A percentile compares a stretch with the other conserved stretches of the same genome.
Evolutionary conservation across 139 green algal genomes (phyloP).

Genomic region (Chlamydomonas sphaeroides): DNA sequence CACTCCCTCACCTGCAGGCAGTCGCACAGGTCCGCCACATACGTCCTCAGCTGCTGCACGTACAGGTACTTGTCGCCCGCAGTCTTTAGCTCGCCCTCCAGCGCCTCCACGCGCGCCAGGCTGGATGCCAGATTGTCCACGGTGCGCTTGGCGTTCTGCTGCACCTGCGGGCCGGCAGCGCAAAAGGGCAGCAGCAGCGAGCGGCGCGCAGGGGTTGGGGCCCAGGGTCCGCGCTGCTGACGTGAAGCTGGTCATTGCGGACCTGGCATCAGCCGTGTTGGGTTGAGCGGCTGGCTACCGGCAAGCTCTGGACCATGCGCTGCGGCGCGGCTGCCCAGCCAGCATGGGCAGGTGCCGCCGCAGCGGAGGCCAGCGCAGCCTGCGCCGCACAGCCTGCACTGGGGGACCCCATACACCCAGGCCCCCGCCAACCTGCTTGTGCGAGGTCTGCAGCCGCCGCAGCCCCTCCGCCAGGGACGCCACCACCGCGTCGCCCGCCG

Average conservation of each 20-base stretch:
- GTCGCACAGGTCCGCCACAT: slow-evolving; percentile 87
- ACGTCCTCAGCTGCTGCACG: slow-evolving; percentile 79
- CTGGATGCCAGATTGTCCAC: slow-evolving; percentile 37
- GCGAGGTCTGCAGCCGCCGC: slow-evolving; percentile 50
- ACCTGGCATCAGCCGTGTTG: no score
- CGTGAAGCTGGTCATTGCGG: no score
- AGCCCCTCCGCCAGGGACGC: slow-evolving; percentile 62
- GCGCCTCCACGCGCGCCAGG: slow-evolving; percentile 44
- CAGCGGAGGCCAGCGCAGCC: no score
- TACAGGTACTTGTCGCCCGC: slow-evolving; percentile 67
- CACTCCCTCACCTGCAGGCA: slow-evolving; percentile 65
- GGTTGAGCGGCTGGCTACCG: no score
- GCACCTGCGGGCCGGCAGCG: slow-evolving; percentile 4
- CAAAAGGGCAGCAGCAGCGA: no score
- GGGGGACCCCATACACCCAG: not conserved
- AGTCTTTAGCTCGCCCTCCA: slow-evolving; percentile 44
- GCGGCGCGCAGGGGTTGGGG: no score
- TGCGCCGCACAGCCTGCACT: no score
- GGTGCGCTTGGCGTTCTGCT: slow-evolving; percentile 11
- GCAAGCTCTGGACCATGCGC: no score
- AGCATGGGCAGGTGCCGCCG: no score
- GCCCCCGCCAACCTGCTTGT: slow-evolving; percentile 40
- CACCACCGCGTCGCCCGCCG: slow-evolving; percentile 59
- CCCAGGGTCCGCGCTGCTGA: no score
- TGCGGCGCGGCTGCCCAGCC: no score